These are phyloP conservation scores for Populus hybrid DNA, from an alignment of 441 rosid species.

Conservation along the genomic window DNA sequence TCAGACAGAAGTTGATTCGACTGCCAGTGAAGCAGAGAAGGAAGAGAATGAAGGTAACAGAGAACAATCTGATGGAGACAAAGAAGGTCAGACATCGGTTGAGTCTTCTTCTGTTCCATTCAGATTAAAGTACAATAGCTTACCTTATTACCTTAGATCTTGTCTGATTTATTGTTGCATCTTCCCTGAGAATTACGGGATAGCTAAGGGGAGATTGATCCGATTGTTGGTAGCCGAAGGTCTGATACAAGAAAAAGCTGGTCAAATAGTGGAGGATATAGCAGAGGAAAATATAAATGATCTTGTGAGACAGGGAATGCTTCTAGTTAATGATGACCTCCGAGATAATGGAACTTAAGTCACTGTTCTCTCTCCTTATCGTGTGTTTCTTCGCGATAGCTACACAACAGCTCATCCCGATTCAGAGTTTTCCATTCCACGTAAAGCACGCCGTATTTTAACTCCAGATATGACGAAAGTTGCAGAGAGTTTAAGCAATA, in stretches of 20 bases:
- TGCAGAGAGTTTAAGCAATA: conserved; percentile 15
- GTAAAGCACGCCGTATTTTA: conserved; percentile 17
- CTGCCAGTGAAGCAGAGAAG: not conserved
- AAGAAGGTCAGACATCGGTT: conserved; percentile 26
- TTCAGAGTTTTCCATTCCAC: conserved; percentile 20
- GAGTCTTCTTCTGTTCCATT: conserved; percentile 19
- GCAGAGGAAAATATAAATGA: conserved; percentile 28
- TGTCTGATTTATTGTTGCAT: conserved; percentile 32
- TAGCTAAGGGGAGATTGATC: conserved; percentile 31
- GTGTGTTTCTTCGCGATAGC: conserved; percentile 13
- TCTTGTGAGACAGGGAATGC: conserved; percentile 35
- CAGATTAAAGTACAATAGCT: conserved; percentile 15
- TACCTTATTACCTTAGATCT: conserved; percentile 36
- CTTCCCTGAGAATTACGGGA: conserved; percentile 36
- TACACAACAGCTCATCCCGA: conserved; percentile 5
- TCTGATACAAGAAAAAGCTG: conserved; percentile 30
- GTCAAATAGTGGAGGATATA: conserved; percentile 24
- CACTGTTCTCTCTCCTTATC: conserved; percentile 20
- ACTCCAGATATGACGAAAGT: conserved; percentile 26
- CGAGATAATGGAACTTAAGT: conserved; percentile 21
- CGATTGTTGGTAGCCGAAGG: conserved; percentile 39
- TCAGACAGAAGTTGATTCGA: conserved; percentile 11
- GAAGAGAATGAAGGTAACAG: conserved; percentile 8
- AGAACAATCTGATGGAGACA: not conserved
- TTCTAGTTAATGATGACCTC: conserved; percentile 19